phyloP scores from a whole-genome alignment of 371 early-diverging fungal genomes.

The Mortierella sp. region DNA sequence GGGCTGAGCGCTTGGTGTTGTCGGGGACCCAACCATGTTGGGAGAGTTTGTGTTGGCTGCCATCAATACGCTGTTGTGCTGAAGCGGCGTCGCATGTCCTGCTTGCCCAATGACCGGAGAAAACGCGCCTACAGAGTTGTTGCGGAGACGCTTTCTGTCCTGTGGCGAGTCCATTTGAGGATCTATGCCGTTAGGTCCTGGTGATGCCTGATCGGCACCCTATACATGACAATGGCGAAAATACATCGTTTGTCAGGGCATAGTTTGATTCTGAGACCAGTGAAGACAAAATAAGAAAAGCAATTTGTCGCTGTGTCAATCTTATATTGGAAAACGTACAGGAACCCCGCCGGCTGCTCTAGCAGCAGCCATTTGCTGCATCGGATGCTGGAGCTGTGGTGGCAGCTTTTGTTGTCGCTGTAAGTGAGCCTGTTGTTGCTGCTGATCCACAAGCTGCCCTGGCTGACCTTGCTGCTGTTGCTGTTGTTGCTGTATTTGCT shows the following conservation, averaged over 20 bases:
- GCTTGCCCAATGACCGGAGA: slow-evolving; percentile 40
- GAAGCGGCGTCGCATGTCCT: slow-evolving; percentile 31
- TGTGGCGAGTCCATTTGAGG: slow-evolving; percentile 30
- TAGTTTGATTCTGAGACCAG: not conserved
- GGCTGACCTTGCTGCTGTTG: slow-evolving; percentile 24
- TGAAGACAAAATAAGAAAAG: not conserved
- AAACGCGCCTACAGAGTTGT: slow-evolving; percentile 48
- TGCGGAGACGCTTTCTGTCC: slow-evolving; percentile 45
- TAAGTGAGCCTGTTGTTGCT: slow-evolving; percentile 11
- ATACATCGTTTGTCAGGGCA: not conserved
- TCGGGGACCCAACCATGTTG: slow-evolving; percentile 35
- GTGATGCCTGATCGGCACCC: slow-evolving; percentile 25
- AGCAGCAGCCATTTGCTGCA: slow-evolving; percentile 27
- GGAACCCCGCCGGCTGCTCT: slow-evolving; percentile 20
- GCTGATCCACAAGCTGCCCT: slow-evolving; percentile 11
- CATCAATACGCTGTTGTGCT: slow-evolving; percentile 31
- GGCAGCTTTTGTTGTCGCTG: slow-evolving; percentile 22
- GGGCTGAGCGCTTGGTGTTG: slow-evolving; percentile 21
- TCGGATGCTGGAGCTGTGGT: slow-evolving; percentile 18
- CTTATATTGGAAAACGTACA: slow-evolving; percentile 16
- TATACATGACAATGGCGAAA: not conserved
- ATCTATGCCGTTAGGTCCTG: slow-evolving; percentile 25
- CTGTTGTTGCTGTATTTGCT: slow-evolving; percentile 12
- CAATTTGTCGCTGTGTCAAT: not conserved
- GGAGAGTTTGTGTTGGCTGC: slow-evolving; percentile 33